A percentile compares a stretch with the other conserved stretches of the same genome.
Evolutionary conservation across 345 rosid species (phyloP).

Genomic region (Eucalyptus marginata): DNA sequence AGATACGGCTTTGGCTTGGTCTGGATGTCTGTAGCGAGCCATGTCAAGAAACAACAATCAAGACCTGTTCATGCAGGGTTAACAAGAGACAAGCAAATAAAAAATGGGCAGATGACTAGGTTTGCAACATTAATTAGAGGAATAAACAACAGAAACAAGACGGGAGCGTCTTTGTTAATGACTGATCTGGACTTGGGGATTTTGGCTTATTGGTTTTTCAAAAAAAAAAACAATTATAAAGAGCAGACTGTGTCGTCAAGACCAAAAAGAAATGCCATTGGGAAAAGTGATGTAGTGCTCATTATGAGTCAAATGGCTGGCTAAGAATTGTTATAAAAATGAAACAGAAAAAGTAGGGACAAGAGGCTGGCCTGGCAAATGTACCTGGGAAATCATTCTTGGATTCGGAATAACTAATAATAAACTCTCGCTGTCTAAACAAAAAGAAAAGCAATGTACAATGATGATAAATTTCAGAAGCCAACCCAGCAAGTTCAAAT

Average conservation of each 20-base stretch:
- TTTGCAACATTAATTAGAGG: neutral
- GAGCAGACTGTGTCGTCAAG: neutral
- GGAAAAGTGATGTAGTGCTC: neutral
- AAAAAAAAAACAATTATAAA: neutral
- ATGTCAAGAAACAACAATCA: neutral
- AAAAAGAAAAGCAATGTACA: neutral
- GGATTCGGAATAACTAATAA: conserved; percentile 2
- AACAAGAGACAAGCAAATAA: neutral
- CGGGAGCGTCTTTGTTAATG: neutral
- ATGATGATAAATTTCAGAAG: neutral
- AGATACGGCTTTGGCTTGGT: neutral
- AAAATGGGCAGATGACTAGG: neutral
- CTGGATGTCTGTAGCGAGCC: neutral
- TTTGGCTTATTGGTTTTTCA: neutral
- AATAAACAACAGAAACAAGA: neutral
- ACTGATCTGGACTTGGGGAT: neutral
- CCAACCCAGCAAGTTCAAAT: neutral
- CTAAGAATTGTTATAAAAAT: neutral
- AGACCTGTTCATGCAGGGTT: neutral
- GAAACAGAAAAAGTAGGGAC: neutral
- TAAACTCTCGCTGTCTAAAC: neutral
- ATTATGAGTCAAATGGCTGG: neutral
- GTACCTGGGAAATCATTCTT: conserved; percentile 9
- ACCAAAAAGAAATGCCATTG: neutral
- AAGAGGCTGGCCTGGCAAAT: neutral